phyloP scores from a whole-genome alignment of 805 yeast genomes.

The Isabelozyma rhagii region DNA sequence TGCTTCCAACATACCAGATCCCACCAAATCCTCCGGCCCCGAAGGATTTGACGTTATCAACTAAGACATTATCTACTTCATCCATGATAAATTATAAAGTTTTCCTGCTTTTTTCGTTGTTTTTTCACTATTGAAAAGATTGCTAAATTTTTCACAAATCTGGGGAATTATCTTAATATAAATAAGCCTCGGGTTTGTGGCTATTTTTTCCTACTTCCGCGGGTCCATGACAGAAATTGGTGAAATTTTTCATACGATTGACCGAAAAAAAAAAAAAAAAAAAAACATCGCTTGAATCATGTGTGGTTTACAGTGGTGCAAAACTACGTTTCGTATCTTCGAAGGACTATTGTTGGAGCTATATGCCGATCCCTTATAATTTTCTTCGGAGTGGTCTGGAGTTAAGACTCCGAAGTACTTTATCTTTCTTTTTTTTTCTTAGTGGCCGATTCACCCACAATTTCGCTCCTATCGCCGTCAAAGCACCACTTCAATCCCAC shows the following conservation, averaged over 20 bases:
- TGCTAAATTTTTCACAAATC: background rate
- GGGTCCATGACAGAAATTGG: background rate
- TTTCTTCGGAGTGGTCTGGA: background rate
- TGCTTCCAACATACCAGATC: slow-evolving; percentile 39
- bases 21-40: slow-evolving; percentile 97
- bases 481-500: too few species aligned
- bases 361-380: background rate
- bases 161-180: background rate
- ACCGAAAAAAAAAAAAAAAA: background rate
- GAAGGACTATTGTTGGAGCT: too few species aligned
- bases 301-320: too few species aligned
- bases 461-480: too few species aligned
- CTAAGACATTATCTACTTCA: slow-evolving; percentile 45
- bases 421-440: too few species aligned
- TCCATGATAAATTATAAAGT: slow-evolving; percentile 25
- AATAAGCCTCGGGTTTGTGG: background rate
- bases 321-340: too few species aligned
- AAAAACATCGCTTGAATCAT: too few species aligned
- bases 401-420: background rate
- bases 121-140: background rate
- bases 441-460: too few species aligned
- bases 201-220: background rate
- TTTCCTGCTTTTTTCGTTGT: background rate
- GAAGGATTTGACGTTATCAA: slow-evolving; percentile 83
- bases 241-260: background rate